Evolutionary conservation across 2,329 filamentous ascomycete genomes (phyloP), one percentile per base, ranked within the genome.

Genomic region (Paracoccidioides lutzii): DNA sequence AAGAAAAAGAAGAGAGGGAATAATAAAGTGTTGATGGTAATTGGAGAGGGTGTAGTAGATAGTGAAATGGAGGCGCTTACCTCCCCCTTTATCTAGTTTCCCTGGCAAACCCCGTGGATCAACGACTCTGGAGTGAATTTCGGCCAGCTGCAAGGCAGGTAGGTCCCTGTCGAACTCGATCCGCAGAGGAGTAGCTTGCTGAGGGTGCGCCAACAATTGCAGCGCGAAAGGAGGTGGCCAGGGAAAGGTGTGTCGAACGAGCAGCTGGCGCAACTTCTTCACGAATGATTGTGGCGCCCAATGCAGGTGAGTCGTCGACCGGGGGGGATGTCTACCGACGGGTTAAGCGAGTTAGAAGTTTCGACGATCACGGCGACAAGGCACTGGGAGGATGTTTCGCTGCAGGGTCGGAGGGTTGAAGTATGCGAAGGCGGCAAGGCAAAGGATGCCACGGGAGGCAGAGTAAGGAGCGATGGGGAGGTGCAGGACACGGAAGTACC

Each of bases 401-500:
- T 52, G 49, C 37, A 52, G 49, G 37, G 49, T 52, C 49, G 37
- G 15, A 35, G 49, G 49, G 49, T 28, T 40, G 9, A 52, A 32
- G 28, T 7, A 44, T 33, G 40, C 30, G 52, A 45, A 30, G 8
- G 40, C 42, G 38, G 22, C 35, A 30, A 32, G 7, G 22, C 52
- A 37, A 32, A 35, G 28, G 28, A 28, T 30, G 14, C 52, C 40
- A 9, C n/a, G 12, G 44, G 38, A 40, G n/a, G 44, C 7, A 52
- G 38, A 53, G 48, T 46, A 55, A 55, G 42, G 57, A 53, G 57
- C 48, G 55, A 57, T 53, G 46, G 37, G 35, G 43, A 45, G 38
- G 38, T 12, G 48, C 50, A 48, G 44, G 15, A 46, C 9, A 33
- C 22, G 14, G 40, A 30, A 22, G 22, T 22, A 22, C 22, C 22